Evolutionary conservation across 176 grass and related monocot species (phyloP).

Genomic region (Musa acuminata): DNA sequence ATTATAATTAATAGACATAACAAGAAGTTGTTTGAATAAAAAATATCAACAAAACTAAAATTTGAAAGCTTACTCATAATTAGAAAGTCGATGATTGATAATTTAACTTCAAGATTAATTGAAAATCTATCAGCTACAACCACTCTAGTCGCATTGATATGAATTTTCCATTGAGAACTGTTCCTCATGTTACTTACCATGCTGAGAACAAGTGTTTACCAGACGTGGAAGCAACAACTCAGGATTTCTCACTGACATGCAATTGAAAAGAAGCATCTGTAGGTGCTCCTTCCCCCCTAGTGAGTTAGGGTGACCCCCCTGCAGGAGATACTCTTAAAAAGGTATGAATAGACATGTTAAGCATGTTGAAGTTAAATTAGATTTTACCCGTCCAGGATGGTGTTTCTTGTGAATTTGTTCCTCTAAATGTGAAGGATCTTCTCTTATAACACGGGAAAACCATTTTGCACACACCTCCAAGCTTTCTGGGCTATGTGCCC

Average conservation of each 20-base stretch:
- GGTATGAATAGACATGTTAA: constrained; percentile 6
- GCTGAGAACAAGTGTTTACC: constrained; percentile 47
- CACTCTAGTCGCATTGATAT: not conserved
- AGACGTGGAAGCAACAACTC: constrained; percentile 69
- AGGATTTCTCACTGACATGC: constrained; percentile 97
- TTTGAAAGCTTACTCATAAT: too few relatives aligned
- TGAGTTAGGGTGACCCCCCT: not conserved
- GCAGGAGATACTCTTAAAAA: not conserved
- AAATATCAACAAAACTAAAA: too few relatives aligned
- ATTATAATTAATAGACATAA: too few relatives aligned
- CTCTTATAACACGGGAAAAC: constrained; percentile 58
- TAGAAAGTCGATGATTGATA: too few relatives aligned
- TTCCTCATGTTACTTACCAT: constrained; percentile 37
- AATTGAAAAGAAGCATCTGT: constrained; percentile 95
- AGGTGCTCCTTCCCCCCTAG: not conserved
- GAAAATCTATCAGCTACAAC: too few relatives aligned
- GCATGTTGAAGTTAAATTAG: constrained; percentile 11
- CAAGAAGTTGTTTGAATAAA: too few relatives aligned
- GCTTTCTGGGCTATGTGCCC: constrained; percentile 84
- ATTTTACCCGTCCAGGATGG: constrained; percentile 43
- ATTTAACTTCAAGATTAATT: too few relatives aligned
- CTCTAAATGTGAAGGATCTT: constrained; percentile 27
- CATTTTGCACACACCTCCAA: constrained; percentile 85
- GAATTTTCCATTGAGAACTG: constrained; percentile 3
- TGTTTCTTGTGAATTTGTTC: constrained; percentile 20